Evolutionary conservation across 805 yeast genomes (phyloP).

Genomic region (Pichia deserticola): DNA sequence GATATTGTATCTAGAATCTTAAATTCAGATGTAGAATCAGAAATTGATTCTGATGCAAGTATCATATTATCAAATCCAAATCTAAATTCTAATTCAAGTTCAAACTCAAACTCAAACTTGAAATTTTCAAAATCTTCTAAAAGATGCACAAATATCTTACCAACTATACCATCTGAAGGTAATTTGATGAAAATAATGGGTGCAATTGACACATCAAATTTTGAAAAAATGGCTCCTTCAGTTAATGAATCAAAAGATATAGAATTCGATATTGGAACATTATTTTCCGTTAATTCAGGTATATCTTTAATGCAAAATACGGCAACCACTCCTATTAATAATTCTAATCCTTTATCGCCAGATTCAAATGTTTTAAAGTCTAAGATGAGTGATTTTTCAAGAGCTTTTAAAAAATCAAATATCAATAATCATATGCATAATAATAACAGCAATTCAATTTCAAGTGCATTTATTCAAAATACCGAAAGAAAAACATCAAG

Average conservation of each 20-base stretch:
- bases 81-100: not conserved
- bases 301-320: not conserved
- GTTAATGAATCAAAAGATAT: not conserved
- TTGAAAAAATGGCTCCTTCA: not conserved
- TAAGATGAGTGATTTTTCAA: slow-evolving; percentile 9
- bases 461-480: slow-evolving; percentile 1
- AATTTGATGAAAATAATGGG: slow-evolving; percentile 15
- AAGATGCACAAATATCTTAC: slow-evolving; percentile 6
- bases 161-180: slow-evolving; percentile 21
- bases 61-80: not conserved
- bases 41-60: slow-evolving; percentile 3
- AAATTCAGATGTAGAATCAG: slow-evolving; percentile 8
- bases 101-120: not conserved
- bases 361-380: slow-evolving; percentile 1
- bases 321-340: not conserved
- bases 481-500: not conserved
- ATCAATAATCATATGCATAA: not conserved
- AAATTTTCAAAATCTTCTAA: not conserved
- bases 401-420: slow-evolving; percentile 9
- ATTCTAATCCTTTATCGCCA: not conserved
- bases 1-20: slow-evolving; percentile 8
- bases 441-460: not conserved
- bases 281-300: not conserved
- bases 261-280: slow-evolving; percentile 3
- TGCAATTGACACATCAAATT: slow-evolving; percentile 2